Conservation (phyloP, 768 basidiomycete genomes). For the Trametes elegans region DNA sequence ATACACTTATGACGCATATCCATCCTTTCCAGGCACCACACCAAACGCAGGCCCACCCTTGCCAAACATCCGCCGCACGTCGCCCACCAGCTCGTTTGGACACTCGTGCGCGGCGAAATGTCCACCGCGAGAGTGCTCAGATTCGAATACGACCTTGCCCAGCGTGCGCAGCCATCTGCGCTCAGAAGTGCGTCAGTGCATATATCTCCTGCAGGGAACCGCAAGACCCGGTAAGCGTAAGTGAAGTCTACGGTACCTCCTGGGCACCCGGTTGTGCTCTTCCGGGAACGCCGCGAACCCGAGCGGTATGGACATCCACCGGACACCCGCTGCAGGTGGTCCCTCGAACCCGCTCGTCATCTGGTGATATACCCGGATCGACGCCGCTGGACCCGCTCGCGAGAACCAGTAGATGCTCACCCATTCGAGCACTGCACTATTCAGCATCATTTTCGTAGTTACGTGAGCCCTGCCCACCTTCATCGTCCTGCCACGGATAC, state of each 20-base stretch:
- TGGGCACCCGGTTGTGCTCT: constrained; percentile 21
- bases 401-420: constrained; percentile 36
- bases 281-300: constrained; percentile 31
- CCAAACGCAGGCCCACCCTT: constrained; percentile 25
- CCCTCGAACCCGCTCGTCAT: background rate
- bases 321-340: background rate
- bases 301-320: constrained; percentile 24
- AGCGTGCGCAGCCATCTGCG: constrained; percentile 24
- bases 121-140: constrained; percentile 24
- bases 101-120: constrained; percentile 30
- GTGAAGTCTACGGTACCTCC: background rate
- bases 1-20: background rate
- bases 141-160: constrained; percentile 25
- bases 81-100: constrained; percentile 25
- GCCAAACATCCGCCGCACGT: constrained; percentile 29
- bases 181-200: background rate
- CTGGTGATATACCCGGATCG: constrained; percentile 33
- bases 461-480: constrained; percentile 35
- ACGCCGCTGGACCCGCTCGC: constrained; percentile 30
- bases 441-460: background rate
- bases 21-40: constrained; percentile 16
- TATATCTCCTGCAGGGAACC: too few relatives aligned
- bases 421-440: constrained; percentile 33
- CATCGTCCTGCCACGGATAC: constrained; percentile 58
- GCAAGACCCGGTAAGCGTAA: too few relatives aligned